Conservation (phyloP, 805 yeast species). For the Candida dajiaensis region DNA sequence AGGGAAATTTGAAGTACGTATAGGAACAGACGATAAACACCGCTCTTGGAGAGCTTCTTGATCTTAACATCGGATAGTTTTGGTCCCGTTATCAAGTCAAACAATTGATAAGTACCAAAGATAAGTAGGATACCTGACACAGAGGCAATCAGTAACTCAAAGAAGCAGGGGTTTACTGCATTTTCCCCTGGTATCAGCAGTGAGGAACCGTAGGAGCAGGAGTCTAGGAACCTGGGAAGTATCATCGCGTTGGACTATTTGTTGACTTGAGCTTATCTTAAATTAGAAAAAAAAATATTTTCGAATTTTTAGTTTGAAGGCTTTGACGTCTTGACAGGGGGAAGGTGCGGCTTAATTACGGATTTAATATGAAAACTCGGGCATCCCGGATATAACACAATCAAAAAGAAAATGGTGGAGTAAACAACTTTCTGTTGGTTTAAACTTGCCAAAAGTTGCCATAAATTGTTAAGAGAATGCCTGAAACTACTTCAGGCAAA, state of each 20-base stretch:
- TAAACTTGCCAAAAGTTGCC: no score
- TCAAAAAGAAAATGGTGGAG: no score
- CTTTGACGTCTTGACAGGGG: no score
- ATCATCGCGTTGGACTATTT: neutral
- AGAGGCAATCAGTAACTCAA: constrained; percentile 10
- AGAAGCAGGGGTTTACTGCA: constrained; percentile 23
- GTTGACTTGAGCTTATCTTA: no score
- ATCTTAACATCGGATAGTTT: constrained; percentile 2
- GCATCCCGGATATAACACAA: no score
- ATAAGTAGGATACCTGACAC: constrained; percentile 8
- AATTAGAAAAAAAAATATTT: no score
- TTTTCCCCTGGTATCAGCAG: constrained; percentile 19
- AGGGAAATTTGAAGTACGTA: constrained; percentile 9
- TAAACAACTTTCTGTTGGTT: no score
- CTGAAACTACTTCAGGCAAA: no score
- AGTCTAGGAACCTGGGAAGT: neutral
- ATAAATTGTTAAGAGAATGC: no score
- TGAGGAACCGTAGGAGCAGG: constrained; percentile 7
- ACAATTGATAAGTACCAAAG: constrained; percentile 16
- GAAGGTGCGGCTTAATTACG: no score
- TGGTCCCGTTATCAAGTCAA: neutral
- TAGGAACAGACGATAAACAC: constrained; percentile 9
- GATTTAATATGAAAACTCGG: no score
- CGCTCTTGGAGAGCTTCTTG: constrained; percentile 13
- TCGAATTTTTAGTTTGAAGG: no score